Evolutionary conservation across 148 eudicot species (phyloP), one percentile per base, ranked within the genome.

Genomic region (Fagopyrum esculentum): DNA sequence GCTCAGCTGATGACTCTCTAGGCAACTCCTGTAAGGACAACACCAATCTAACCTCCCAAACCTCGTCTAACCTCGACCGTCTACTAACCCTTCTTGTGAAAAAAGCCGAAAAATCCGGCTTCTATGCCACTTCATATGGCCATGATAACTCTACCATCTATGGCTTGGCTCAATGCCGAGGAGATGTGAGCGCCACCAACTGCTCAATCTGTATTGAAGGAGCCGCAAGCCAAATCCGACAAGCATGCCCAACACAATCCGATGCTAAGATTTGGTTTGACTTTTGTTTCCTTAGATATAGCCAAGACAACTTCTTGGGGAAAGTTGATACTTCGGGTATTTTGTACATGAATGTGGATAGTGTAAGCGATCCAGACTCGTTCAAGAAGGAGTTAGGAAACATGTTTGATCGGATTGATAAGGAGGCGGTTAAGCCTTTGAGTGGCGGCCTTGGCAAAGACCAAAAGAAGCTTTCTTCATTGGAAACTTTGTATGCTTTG

Each of bases 81-180:
- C 73, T 91, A n/a, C 73, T 91, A 44, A 35, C 93, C 9, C 16
- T 63, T 3, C 45, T 89, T 9, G 85, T 86, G 30, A 22, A 78
- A 12, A 84, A 83, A 35, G 82, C 89, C 47, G 29, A 78, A 44
- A 73, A 54, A 11, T 82, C 83, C 26, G 85, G 85, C 22, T 88
- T 75, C 72, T 47, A 78, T 7, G 72, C 80, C 40, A 73, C 93
- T 76, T 87, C 98, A 1, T 71, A 72, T 60, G 97, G 95, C 22
- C 49, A 80, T 3, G 77, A 12, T 9, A n/a, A 45, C 9, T 29
- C 74, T 74, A 71, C 71, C 73, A 82, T 89, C 63, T 93, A 82
- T 40, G 98, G 95, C 74, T 78, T 91, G 6, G 90, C 94, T 17
- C 98, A 93, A 76, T 93, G 98, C 89, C 76, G 97, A 29, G 93